Evolutionary conservation across 768 basidiomycete species (phyloP), one percentile per base, ranked within the genome.

Genomic region (Psilocybe subaeruginosa): DNA sequence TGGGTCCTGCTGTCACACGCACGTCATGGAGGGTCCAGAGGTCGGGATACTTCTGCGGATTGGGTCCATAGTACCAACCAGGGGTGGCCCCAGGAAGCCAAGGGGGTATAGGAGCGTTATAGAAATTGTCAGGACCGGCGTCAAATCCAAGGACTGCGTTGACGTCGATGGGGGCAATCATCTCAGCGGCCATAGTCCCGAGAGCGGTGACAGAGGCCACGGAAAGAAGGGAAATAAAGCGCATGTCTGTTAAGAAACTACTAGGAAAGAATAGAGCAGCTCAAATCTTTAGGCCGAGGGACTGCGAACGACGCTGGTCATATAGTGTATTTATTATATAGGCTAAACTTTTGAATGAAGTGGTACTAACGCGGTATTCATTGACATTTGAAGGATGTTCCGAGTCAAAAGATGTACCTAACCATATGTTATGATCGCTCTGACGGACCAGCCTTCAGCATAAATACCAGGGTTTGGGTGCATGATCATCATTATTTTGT

Each of bases 61-160:
- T 61, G 29, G 61, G 66, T 16, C 78, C 78, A 58, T 72, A 76
- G 66, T 79, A 78, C 78, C 78, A 79, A 27, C 78, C 77, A 30
- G 77, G 77, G 11, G 63, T 50, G 49, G 68, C 59, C 7, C 69
- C 72, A 9, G 23, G 2, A 47, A 67, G 31, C 75, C 74, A 76
- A 35, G 77, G 78, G 8, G 74, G 71, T 19, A 70, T 64, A 0
- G 77, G 77, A 9, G 77, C 71, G 31, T 74, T 74, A 51, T 73
- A 78, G 50, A 69, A 59, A 67, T 76, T 76, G 27, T 56, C 62
- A n/a, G 62, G 62, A 9, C 62, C 62, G 14, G 62, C 58, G 47
- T 64, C 62, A 43, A 64, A 64, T 19, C 62, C 62, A 23, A 64
- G 58, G 6, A 64, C 62, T 2, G 58, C 58, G 29, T 52, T 59